Base-by-base conservation (phyloP, 306 rosid genomes). In the Vicia faba region DNA sequence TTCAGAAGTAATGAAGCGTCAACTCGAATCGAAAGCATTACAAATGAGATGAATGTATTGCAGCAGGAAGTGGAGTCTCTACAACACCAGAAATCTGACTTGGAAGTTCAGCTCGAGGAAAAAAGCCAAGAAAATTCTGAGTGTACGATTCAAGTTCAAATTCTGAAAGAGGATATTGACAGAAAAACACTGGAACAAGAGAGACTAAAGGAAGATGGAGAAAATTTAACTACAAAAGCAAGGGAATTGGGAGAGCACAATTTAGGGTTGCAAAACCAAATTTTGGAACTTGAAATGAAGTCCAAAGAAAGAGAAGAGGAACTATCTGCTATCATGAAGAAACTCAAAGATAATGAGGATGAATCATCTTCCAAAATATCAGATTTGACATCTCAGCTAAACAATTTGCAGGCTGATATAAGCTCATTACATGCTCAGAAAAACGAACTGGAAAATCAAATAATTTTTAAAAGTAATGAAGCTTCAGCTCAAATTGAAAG, bases 361-460 rank as follows among this genome's bases (percentile, higher is more conserved):
- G 83, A 75, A 33, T 81, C 80, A 8, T 58, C 71, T 20, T 84
- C 83, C 48, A 81, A 73, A 78, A 76, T 86, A 62, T 81, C 83
- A 38, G 81, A 78, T 65, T 78, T 92, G 78, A 76, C 75, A 11
- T 75, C 75, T 31, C 91, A 85, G 82, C 64, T 84, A 62, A 78
- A 75, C 76, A 78, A 75, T 61, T 82, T 87, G 73, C 73, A 44
- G 49, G 63, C 33, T 51, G 88, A 89, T 28, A n/a, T 79, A 10
- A 77, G 72, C 45, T 75, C 78, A 54, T 57, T 84, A 43, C 67
- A 50, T 45, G 70, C 80, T 75, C 78, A 77, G 61, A 87, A 89
- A 51, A 78, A 54, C 50, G 84, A 85, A 51, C 59, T 92, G 58
- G 95, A 92, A 77, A 85, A 77, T 68, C 79, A 69, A 72, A 79